Evolutionary conservation across 352 stramenopile genomes (phyloP).

Genomic region (Phytophthora lateralis): DNA sequence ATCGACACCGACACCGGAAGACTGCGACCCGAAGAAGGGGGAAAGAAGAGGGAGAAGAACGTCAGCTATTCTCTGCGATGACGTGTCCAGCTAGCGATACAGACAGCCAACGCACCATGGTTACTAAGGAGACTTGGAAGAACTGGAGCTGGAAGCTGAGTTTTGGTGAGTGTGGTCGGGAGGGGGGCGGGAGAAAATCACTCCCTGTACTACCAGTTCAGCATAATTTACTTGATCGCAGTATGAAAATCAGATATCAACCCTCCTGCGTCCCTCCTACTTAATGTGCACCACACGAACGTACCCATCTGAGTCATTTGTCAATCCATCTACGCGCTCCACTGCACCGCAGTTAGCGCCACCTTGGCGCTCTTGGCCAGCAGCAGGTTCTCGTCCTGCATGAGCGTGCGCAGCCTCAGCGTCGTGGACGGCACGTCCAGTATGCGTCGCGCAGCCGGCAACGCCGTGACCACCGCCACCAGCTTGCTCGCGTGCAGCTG

Average conservation of each 20-base stretch:
- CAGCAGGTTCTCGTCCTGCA: constrained; percentile 50
- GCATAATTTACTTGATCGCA: constrained; percentile 11
- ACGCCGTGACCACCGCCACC: constrained; percentile 60
- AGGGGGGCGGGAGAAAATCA: constrained; percentile 21
- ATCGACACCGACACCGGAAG: constrained; percentile 92
- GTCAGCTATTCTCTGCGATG: constrained; percentile 1
- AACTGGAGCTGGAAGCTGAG: constrained; percentile 20
- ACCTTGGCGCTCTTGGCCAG: constrained; percentile 61
- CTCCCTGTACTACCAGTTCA: neutral
- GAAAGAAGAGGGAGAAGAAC: constrained; percentile 2
- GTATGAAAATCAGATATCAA: constrained; percentile 39
- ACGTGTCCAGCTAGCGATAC: neutral
- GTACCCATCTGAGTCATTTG: constrained; percentile 24
- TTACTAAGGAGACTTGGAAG: constrained; percentile 19
- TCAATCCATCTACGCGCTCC: constrained; percentile 46
- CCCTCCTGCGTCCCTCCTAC: constrained; percentile 17
- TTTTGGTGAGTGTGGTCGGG: constrained; percentile 34
- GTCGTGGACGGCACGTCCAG: constrained; percentile 61
- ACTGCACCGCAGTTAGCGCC: constrained; percentile 65
- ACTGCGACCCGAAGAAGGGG: constrained; percentile 46
- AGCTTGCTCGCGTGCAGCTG: constrained; percentile 77
- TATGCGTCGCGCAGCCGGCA: constrained; percentile 50
- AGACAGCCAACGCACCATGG: constrained; percentile 27
- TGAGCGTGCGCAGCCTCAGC: constrained; percentile 53
- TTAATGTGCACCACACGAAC: constrained; percentile 14